Evolutionary conservation across 768 basidiomycete species (phyloP).

Genomic region (Cubamyces sp.): DNA sequence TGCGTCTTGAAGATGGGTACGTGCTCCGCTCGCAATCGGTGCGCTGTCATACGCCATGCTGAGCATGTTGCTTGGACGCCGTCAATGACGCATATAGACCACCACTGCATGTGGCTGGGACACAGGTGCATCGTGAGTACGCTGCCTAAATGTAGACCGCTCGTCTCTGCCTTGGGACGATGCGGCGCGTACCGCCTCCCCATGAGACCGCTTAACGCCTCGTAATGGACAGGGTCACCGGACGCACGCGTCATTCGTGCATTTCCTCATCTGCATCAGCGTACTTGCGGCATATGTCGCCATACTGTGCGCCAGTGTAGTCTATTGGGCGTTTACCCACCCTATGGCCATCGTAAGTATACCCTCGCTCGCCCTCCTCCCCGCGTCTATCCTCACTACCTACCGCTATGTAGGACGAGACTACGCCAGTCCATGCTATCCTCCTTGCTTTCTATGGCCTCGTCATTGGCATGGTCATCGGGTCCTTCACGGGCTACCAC

Average conservation of each 20-base stretch:
- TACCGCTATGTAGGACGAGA: slow-evolving; percentile 51
- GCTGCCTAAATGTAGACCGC: neutral
- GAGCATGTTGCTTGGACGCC: no score
- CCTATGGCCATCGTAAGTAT: slow-evolving; percentile 61
- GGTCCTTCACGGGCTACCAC: slow-evolving; percentile 78
- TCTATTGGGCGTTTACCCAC: slow-evolving; percentile 69
- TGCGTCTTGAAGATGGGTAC: slow-evolving; percentile 87
- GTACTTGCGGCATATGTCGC: slow-evolving; percentile 66
- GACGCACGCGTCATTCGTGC: slow-evolving; percentile 83
- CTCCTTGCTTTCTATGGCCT: slow-evolving; percentile 61
- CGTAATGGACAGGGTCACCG: slow-evolving; percentile 63
- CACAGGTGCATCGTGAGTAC: slow-evolving; percentile 71
- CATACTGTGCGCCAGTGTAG: slow-evolving; percentile 51
- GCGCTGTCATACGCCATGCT: no score
- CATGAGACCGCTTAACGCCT: neutral
- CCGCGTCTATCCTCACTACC: neutral
- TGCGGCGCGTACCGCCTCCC: neutral
- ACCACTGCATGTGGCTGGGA: slow-evolving; percentile 87
- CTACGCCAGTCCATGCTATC: slow-evolving; percentile 73
- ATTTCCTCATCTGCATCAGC: slow-evolving; percentile 70
- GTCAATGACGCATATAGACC: slow-evolving; percentile 50
- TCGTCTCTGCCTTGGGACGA: neutral
- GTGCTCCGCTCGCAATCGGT: slow-evolving; percentile 28
- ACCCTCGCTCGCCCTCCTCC: neutral
- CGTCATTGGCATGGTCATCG: slow-evolving; percentile 66